Evolutionary conservation across 495 filamentous ascomycete species (phyloP), one percentile per base, ranked within the genome.

Genomic region (Schizothecium vesticola): DNA sequence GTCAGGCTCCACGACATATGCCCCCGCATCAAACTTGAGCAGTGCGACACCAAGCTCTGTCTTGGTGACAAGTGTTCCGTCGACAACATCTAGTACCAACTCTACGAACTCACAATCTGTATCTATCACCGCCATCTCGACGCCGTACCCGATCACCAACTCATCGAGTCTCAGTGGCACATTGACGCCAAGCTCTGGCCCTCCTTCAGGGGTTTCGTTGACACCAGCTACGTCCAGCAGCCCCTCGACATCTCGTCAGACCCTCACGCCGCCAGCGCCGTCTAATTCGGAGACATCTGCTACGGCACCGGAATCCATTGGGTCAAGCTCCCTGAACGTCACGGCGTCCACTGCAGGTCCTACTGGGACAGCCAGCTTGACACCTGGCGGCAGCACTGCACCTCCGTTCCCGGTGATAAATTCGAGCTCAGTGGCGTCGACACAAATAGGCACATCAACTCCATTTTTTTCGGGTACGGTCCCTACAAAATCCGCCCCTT

Each of bases 331-430:
- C 7, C 13, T 43, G 0, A 59, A n/a, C 51, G 64, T 0, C 31
- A 43, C 61, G 19, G 19, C 36, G 1, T 62, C 58, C 9, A 65
- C 19, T 43, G 19, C 67, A 55, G 61, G 25, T 28, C 59, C 59
- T 16, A 62, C 16, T 31, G 36, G 36, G 21, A 65, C 63, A 29
- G 5, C 58, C 4, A 59, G 23, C 58, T 22, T 23, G 11, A 26
- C 43, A 21, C 16, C 51, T 16, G 25, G 13, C 11, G 24, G 16
- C 21, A 56, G 63, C 24, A 58, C 21, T 65, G n/a, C 62, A n/a
- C 62, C 66, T 2, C 67, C 67, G 13, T 72, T 72, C 43, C 67
- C 75, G 23, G 51, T 59, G 36, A 29, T 67, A 51, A 67, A 63
- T 25, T 70, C 67, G 10, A 73, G 26, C 19, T 60, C 66, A 16